Evolutionary conservation across 192 early-diverging fungal genomes (phyloP), one percentile per base, ranked within the genome.

Genomic region (Rhizophlyctis rosea): DNA sequence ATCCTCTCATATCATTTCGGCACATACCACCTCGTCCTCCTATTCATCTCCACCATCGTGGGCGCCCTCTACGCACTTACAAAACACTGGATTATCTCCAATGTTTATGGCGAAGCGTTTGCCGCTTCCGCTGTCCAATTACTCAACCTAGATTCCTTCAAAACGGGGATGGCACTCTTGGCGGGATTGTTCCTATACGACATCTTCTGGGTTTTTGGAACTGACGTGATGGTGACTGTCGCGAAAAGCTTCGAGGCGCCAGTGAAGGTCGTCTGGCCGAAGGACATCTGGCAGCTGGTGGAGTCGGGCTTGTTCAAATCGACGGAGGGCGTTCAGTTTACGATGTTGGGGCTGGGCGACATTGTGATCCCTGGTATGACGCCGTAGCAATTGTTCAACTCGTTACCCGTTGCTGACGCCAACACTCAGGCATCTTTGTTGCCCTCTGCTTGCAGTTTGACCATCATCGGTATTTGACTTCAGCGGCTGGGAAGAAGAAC

Each of bases 131-230:
- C 91, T 21, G 87, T 97, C 59, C 81, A 87, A 57, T 77, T 98
- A 29, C 77, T 98, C 44, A 87, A 91, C 1, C 76, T 98, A 28
- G 94, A 96, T 71, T 95, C 94, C 4, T 96, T 98, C 84, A 90
- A 88, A 71, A 97, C 93, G 0, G 96, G 94, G n/a, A 93, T 94
- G 79, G 90, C 93, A 30, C 81, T 98, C 52, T 84, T 98, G 29
- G 73, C 82, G 24, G 94, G 90, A 18, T 75, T 98, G 44, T 98
- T 98, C 76, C 71, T 94, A 27, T 98, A 98, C 68, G 96, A 98
- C 74, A 86, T 98, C 53, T 98, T 97, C 64, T 98, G 96, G 96
- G 96, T 98, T 61, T 98, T 98, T 81, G 93, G 93, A 34, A 97
- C 96, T 4, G 89, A 93, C 35, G 96, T 98, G 21, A 98, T 98